Conservation (phyloP, 1,284 basidiomycete genomes). For the Leccinum subrobustum region DNA sequence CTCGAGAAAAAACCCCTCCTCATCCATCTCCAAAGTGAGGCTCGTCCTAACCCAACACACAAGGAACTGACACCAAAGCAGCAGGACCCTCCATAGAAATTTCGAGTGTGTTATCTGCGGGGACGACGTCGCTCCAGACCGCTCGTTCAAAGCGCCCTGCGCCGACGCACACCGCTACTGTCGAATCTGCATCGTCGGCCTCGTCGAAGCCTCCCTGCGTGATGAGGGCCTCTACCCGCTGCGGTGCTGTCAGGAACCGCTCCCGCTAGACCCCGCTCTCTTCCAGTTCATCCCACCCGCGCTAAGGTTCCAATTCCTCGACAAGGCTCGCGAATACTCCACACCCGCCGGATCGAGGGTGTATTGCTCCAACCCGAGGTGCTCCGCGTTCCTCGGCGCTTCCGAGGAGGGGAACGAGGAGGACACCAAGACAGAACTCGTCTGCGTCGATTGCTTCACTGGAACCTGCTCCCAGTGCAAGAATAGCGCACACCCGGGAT, state of each 20-base stretch:
- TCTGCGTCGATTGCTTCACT: constrained; percentile 27
- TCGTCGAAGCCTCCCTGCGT: constrained; percentile 36
- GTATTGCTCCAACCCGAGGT: constrained; percentile 41
- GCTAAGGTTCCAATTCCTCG: constrained; percentile 26
- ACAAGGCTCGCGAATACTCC: constrained; percentile 34
- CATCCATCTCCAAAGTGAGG: constrained; percentile 9
- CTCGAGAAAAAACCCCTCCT: neutral
- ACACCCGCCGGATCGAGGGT: constrained; percentile 34
- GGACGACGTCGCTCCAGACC: constrained; percentile 6
- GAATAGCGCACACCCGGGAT: constrained; percentile 20
- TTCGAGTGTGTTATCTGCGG: constrained; percentile 27
- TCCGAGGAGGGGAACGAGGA: constrained; percentile 1
- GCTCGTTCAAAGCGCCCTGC: constrained; percentile 34
- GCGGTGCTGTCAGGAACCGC: constrained; percentile 38
- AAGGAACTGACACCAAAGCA: neutral
- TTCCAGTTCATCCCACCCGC: constrained; percentile 26
- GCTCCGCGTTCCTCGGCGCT: constrained; percentile 40
- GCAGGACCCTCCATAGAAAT: neutral
- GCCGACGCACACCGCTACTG: constrained; percentile 36
- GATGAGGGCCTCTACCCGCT: constrained; percentile 44
- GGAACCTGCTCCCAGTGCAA: constrained; percentile 36
- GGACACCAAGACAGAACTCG: constrained; percentile 5
- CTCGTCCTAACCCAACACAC: neutral
- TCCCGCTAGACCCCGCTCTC: constrained; percentile 31
- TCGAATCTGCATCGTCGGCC: constrained; percentile 34